Conservation (phyloP, 139 green algal genomes). For the Coccomyxa sp. region DNA sequence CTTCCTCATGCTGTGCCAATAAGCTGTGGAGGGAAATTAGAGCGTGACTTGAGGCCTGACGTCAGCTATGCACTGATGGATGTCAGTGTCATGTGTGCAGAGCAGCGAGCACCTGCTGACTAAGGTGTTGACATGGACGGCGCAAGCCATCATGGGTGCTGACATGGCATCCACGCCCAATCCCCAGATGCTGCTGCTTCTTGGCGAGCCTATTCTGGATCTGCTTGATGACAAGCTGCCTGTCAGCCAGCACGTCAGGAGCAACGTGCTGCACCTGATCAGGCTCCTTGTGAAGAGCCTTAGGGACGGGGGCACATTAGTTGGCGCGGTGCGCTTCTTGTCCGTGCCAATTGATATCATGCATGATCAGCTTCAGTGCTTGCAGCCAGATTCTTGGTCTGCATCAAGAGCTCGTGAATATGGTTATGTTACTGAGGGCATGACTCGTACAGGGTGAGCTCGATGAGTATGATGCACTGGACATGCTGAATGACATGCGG, state of each 20-base stretch:
- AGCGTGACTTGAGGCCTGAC: too few relatives aligned
- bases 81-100: too few relatives aligned
- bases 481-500: not conserved
- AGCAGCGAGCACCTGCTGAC: constrained; percentile 4
- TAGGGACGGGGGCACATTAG: too few relatives aligned
- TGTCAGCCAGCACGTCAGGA: not conserved
- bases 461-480: not conserved
- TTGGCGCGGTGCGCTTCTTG: too few relatives aligned
- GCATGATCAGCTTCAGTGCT: constrained; percentile 3
- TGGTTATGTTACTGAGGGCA: not conserved
- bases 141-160: not conserved
- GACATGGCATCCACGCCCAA: not conserved
- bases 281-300: too few relatives aligned
- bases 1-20: too few relatives aligned
- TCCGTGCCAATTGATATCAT: too few relatives aligned
- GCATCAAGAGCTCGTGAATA: not conserved
- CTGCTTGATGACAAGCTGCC: constrained; percentile 1
- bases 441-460: not conserved
- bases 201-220: constrained; percentile 1
- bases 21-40: too few relatives aligned
- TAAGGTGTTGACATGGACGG: not conserved
- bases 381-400: not conserved
- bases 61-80: too few relatives aligned
- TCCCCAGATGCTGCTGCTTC: not conserved
- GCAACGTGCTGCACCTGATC: too few relatives aligned